Percentiles rank a stretch among this genome's conserved stretches.
phyloP scores from a whole-genome alignment of 495 filamentous ascomycete genomes.

The Oleoguttula mirabilis region DNA sequence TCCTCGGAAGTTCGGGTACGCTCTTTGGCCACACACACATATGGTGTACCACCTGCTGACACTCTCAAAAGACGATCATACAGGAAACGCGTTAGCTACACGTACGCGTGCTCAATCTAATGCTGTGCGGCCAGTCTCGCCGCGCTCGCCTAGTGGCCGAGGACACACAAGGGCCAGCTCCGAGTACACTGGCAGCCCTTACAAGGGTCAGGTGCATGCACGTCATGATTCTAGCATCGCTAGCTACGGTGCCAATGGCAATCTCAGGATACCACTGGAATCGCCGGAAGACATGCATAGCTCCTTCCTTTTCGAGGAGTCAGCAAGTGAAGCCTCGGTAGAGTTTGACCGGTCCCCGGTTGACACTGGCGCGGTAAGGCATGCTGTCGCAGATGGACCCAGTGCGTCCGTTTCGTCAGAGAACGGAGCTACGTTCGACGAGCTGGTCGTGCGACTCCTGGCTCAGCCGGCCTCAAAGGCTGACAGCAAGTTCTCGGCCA shows the following conservation, averaged over 20 bases:
- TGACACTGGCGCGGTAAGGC: conserved; percentile 4
- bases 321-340: conserved; percentile 23
- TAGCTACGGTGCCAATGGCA: conserved; percentile 8
- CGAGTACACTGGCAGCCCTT: conserved; percentile 24
- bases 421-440: conserved; percentile 54
- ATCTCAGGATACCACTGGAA: conserved; percentile 3
- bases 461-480: conserved; percentile 68
- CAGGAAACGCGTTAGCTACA: conserved; percentile 1
- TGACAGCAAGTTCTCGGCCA: conserved; percentile 71
- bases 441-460: conserved; percentile 77
- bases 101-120: conserved; percentile 29
- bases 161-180: conserved; percentile 31
- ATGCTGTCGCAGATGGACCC: neutral
- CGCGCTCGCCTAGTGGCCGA: conserved; percentile 18
- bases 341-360: conserved; percentile 16
- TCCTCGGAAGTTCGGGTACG: conserved; percentile 25
- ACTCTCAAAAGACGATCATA: conserved; percentile 2
- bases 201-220: conserved; percentile 17
- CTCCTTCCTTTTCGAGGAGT: conserved; percentile 28
- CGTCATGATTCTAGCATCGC: conserved; percentile 20
- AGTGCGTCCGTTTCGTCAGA: conserved; percentile 8
- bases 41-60: neutral
- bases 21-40: conserved; percentile 23
- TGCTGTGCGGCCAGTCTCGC: conserved; percentile 24
- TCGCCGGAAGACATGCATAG: conserved; percentile 13